Base-by-base conservation (phyloP, 805 yeast genomes). In the Pichia membranifaciens region DNA sequence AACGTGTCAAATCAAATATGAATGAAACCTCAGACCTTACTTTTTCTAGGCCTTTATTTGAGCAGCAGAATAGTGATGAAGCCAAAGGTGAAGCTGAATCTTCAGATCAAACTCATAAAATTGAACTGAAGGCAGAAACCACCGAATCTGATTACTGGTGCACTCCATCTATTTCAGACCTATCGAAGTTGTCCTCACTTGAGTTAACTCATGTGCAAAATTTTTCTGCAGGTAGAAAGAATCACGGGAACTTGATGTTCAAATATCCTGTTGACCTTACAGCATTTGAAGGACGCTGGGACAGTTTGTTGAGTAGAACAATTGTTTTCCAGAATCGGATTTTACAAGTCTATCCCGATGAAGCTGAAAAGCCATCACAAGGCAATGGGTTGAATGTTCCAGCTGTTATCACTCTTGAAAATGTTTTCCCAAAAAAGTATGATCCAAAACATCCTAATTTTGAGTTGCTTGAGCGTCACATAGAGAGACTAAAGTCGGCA, bases 331-430 rank as follows among this genome's bases (percentile, higher is more conserved):
- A 74, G 31, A 66, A 67, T 8, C 73, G 73, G 49, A 67, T 76
- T 2, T 78, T 84, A 1, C 77, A 77, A 50, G 87, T 83, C 0
- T 83, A 84, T 55, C 78, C 81, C n/a, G 75, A 76, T 29, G 73
- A 65, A n/a, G 45, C 57, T 2, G 55, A 51, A 1, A 78, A 81
- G 46, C 89, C 89, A 2, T 70, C 80, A 0, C 60, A 76, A 36
- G 93, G 93, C 0, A 64, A 71, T 47, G 93, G 90, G 1, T 58
- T 86, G 44, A 86, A 86, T 58, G 85, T 84, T 17, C 90, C 90
- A 5, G 88, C 93, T 0, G 81, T 82, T 0, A 76, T 85, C 5
- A 78, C 87, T 0, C 55, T 85, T 36, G 87, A 83, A 57, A 75
- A 75, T 36, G 71, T 81, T 22, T 77, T 68, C 51, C 88, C 90